Base-by-base conservation (phyloP, 805 yeast species). In the Grigorovia jiainica region DNA sequence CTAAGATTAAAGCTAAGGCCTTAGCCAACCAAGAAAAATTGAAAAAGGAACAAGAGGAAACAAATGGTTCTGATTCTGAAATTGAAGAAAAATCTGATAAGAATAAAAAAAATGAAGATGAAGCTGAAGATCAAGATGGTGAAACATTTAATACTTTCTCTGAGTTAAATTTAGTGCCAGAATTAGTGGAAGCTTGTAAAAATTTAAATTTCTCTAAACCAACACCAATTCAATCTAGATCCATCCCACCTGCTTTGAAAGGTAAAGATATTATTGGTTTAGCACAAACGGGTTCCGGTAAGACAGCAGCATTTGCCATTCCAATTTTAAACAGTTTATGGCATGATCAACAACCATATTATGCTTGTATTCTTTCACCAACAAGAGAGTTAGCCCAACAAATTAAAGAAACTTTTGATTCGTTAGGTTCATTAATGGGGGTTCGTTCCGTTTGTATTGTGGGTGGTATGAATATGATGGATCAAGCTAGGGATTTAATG, bases 401-500 rank as follows among this genome's bases (percentile, higher is more conserved):
- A 58, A 92, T 92, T 51, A 82, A 89, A 49, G 95, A 87, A 55
- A 90, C 96, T 7, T 92, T 92, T 59, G 95, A 89, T 56, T 96
- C 97, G 0, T 64, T 92, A 39, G 98, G 98, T 0, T 66, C 85
- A 1, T 66, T 78, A 7, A 92, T 92, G 95, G 98, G 97, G 1
- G 74, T 90, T n/a, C 72, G 95, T 54, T 72, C 90, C 18, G 79
- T 79, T 3, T 87, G 95, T 44, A 76, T 90, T 48, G 96, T 92
- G 30, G 98, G 98, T 52, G 98, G 98, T 47, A 89, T 92, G 90
- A 95, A 87, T 59, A 83, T 85, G 84, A 87, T 92, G 92, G 95
- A 87, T 51, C 98, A 90, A 64, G 92, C 97, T 0, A 74, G 95
- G 47, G 96, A 92, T 49, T 71, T 90, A 53, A 83, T 86, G 82